These are phyloP conservation scores for Zygosaccharomyces lentus DNA, from an alignment of 805 yeast species.

Conservation along the genomic window DNA sequence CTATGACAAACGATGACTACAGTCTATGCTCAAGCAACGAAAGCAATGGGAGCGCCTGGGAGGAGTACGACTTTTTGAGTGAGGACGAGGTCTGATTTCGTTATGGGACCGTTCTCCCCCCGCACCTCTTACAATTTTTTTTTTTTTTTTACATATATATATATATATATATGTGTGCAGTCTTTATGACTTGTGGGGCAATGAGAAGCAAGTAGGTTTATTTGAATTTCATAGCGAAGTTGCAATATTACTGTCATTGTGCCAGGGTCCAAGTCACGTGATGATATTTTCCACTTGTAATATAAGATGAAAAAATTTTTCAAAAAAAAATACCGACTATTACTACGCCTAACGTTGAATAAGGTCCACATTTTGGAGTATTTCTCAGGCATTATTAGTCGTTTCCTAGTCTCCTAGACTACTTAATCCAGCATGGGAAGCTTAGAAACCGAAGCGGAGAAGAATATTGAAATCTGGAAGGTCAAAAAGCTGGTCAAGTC, in stretches of 20 bases:
- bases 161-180: neutral
- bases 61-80: conserved; percentile 28
- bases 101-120: no score
- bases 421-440: conserved; percentile 1
- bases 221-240: neutral
- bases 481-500: conserved; percentile 89
- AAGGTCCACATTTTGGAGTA: neutral
- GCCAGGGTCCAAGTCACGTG: conserved; percentile 4
- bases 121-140: neutral
- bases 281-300: conserved; percentile 1
- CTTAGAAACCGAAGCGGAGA: conserved; percentile 75
- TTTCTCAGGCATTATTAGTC: conserved; percentile 4
- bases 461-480: conserved; percentile 98
- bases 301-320: neutral
- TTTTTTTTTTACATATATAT: neutral
- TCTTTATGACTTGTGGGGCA: neutral
- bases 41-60: conserved; percentile 16
- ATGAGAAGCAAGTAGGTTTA: neutral
- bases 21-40: conserved; percentile 9
- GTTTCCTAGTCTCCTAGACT: neutral
- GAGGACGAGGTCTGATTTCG: conserved; percentile 20
- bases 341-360: neutral
- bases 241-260: neutral
- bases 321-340: neutral
- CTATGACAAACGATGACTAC: conserved; percentile 20